phyloP scores from a whole-genome alignment of 23 red algal species.

The Gracilaria caudata region DNA sequence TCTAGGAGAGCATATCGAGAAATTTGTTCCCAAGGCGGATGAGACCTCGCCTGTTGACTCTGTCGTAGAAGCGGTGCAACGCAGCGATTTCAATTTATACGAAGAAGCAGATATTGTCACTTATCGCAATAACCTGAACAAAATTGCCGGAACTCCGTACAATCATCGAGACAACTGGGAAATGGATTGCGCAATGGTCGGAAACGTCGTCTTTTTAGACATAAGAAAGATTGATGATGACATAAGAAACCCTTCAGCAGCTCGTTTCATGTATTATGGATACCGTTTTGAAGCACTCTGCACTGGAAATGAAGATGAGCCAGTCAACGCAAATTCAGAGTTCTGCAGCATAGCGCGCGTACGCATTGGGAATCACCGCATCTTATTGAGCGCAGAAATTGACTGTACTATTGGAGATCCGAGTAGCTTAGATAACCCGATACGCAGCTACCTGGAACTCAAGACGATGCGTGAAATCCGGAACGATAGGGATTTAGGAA shows the following conservation, averaged over 20 bases:
- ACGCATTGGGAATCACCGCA: conserved; percentile 71
- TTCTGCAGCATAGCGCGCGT: conserved; percentile 73
- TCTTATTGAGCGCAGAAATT: conserved; percentile 79
- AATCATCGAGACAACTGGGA: conserved; percentile 70
- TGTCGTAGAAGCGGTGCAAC: conserved; percentile 43
- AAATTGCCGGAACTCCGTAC: conserved; percentile 80
- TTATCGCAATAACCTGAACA: conserved; percentile 94
- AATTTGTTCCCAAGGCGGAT: conserved; percentile 59
- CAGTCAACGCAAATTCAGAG: conserved; percentile 87
- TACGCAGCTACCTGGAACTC: conserved; percentile 70
- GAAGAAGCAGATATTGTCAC: conserved; percentile 74
- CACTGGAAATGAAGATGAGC: conserved; percentile 39
- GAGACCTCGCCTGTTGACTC: conserved; percentile 43
- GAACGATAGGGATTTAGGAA: conserved; percentile 43
- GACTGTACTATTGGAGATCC: conserved; percentile 48
- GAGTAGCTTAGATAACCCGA: not conserved
- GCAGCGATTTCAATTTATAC: not conserved
- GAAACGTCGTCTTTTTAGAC: conserved; percentile 70
- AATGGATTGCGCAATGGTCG: conserved; percentile 66
- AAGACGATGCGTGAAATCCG: conserved; percentile 70
- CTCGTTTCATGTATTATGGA: conserved; percentile 70
- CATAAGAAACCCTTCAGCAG: not conserved
- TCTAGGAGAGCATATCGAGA: conserved; percentile 43
- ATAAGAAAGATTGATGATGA: conserved; percentile 47
- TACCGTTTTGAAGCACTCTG: conserved; percentile 89